Evolutionary conservation across 2,329 filamentous ascomycete species (phyloP).

Genomic region (Basipetospora chlamydospora): DNA sequence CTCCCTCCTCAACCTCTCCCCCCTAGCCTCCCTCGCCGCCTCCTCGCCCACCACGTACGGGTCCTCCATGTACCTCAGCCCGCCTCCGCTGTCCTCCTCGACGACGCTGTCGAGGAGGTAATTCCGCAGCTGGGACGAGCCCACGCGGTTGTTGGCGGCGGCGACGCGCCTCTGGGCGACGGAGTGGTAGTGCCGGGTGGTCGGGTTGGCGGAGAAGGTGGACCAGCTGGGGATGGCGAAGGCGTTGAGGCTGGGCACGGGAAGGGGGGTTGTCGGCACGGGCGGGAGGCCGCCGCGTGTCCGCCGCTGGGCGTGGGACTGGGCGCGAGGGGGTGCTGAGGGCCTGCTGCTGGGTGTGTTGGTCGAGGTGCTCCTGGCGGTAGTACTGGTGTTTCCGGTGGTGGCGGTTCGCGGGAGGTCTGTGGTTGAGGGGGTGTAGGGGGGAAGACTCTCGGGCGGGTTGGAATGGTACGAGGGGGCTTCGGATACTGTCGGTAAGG

Average conservation of each 20-base stretch:
- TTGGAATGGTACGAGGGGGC: slow-evolving; percentile 50
- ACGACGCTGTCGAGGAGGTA: slow-evolving; percentile 21
- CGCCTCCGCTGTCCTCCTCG: slow-evolving; percentile 14
- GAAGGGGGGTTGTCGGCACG: slow-evolving; percentile 25
- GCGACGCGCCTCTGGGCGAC: slow-evolving; percentile 48
- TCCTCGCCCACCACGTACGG: slow-evolving; percentile 53
- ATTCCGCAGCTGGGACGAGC: slow-evolving; percentile 14
- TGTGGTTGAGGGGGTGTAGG: slow-evolving; percentile 24
- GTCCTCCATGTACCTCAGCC: slow-evolving; percentile 40
- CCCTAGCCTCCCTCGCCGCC: slow-evolving; percentile 41
- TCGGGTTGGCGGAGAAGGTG: slow-evolving; percentile 36
- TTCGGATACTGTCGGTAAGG: slow-evolving; percentile 36
- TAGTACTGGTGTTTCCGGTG: slow-evolving; percentile 8
- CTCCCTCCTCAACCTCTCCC: slow-evolving; percentile 42
- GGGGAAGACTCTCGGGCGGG: slow-evolving; percentile 31
- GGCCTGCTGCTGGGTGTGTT: slow-evolving; percentile 16
- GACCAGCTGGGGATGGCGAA: slow-evolving; percentile 49
- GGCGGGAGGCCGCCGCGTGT: slow-evolving; percentile 31
- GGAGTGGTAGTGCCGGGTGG: slow-evolving; percentile 45
- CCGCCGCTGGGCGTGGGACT: slow-evolving; percentile 5
- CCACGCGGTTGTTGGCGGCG: slow-evolving; percentile 21
- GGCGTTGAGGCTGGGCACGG: slow-evolving; percentile 29
- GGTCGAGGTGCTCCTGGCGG: slow-evolving; percentile 9
- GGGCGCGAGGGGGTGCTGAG: slow-evolving; percentile 6
- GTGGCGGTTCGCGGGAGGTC: slow-evolving; percentile 16